A percentile compares a stretch with the other conserved stretches of the same genome.
Conservation (phyloP, 805 yeast genomes). For the Wickerhamomyces chaumierensis region DNA sequence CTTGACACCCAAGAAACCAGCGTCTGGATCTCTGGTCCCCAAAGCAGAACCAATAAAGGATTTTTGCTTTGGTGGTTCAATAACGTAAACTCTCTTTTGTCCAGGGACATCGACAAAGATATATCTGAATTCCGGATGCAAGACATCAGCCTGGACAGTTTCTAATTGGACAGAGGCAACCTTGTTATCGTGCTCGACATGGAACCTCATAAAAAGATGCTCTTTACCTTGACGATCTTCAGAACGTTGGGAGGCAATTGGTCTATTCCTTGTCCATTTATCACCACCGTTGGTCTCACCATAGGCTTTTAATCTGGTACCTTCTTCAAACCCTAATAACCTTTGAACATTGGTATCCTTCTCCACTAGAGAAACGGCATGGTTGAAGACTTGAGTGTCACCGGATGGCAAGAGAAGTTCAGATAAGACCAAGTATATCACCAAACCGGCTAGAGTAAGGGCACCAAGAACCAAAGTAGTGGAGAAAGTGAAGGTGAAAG, state of each 20-base stretch:
- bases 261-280: constrained; percentile 83
- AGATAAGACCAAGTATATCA: constrained; percentile 64
- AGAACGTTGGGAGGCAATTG: constrained; percentile 57
- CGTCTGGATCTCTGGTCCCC: constrained; percentile 24
- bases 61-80: constrained; percentile 48
- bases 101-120: constrained; percentile 71
- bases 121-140: constrained; percentile 59
- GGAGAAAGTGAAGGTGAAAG: constrained; percentile 51
- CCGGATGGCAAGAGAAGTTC: constrained; percentile 85
- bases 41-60: constrained; percentile 14
- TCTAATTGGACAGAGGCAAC: constrained; percentile 71
- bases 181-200: constrained; percentile 59
- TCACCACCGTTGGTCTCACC: constrained; percentile 60
- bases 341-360: constrained; percentile 49
- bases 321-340: constrained; percentile 34
- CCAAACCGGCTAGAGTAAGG: constrained; percentile 51
- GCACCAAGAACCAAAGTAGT: constrained; percentile 58
- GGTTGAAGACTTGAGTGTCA: constrained; percentile 82
- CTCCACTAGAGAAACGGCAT: constrained; percentile 71
- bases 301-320: constrained; percentile 65
- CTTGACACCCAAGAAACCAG: constrained; percentile 68
- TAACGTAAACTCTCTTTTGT: constrained; percentile 52
- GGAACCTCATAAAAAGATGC: constrained; percentile 75
- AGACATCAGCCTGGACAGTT: constrained; percentile 55
- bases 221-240: constrained; percentile 69